Evolutionary conservation across 306 rosid genomes (phyloP), one percentile per base, ranked within the genome.

Genomic region (Inga leiocalycina): DNA sequence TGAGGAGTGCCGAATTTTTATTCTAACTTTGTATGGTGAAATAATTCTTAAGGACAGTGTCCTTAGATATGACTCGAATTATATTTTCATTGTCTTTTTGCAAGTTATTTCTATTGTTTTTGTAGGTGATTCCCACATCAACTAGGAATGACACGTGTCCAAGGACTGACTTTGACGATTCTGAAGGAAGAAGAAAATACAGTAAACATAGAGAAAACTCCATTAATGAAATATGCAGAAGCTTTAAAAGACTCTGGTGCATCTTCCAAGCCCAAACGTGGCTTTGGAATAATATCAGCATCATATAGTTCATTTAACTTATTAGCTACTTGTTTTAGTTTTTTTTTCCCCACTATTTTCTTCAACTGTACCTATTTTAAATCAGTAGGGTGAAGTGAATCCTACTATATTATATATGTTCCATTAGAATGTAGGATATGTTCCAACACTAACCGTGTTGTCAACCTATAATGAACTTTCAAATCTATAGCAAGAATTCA

Each of bases 171-270:
- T 85, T 54, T 56, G 56, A 49, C 7, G 56, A 49, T 49, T 49
- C 19, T 49, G 19, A 49, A 49, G 56, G 56, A 15, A 49, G 89
- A 89, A 65, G 84, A 81, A 49, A 56, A 84, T 78, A 76, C 82
- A 71, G 32, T 81, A 62, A 69, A 68, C 71, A 16, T 71, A 1
- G 91, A 88, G 76, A 89, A 82, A 82, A 77, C 84, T 37, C 84
- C 89, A 82, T 80, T 96, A 85, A 86, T 80, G 90, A 92, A 93
- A 14, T 8, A 27, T 27, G 30, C 1, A 27, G 30, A 27, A 27
- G 97, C 86, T 82, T 84, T 93, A 54, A 89, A 86, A 76, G 83
- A 87, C 71, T 87, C 93, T 79, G 82, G 89, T 24, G 79, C 19
- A 8, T 75, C 80, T 71, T 84, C 76, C 56, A 81, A 70, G 16